phyloP scores from a whole-genome alignment of 1,284 basidiomycete genomes.

The Rhodotorula sp. region DNA sequence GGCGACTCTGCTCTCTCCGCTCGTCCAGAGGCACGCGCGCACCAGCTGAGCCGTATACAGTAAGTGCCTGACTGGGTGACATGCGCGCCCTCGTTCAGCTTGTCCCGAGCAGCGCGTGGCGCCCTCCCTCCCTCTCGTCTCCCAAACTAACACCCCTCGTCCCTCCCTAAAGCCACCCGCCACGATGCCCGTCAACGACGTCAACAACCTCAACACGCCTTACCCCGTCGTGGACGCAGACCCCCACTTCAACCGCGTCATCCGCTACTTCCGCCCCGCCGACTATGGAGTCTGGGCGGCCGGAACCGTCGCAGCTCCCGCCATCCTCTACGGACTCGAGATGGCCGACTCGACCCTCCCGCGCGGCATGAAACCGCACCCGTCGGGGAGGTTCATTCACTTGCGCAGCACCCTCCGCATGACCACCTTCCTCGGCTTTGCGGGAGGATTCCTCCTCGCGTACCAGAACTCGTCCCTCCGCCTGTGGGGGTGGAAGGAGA shows the following conservation, averaged over 20 bases:
- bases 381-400: background rate
- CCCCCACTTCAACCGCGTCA: conserved; percentile 83
- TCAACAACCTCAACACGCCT: conserved; percentile 37
- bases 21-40: too few relatives aligned
- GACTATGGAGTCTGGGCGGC: conserved; percentile 86
- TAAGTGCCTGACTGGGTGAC: too few relatives aligned
- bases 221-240: conserved; percentile 55
- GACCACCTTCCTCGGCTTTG: conserved; percentile 63
- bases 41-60: too few relatives aligned
- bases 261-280: conserved; percentile 81
- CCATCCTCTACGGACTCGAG: conserved; percentile 68
- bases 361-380: conserved; percentile 9
- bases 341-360: conserved; percentile 50
- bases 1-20: too few relatives aligned
- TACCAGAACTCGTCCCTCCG: conserved; percentile 76
- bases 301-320: conserved; percentile 74
- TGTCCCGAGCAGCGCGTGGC: background rate
- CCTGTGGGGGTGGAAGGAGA: conserved; percentile 96
- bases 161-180: background rate
- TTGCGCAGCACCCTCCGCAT: conserved; percentile 51
- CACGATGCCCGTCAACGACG: conserved; percentile 13
- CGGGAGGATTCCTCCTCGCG: conserved; percentile 87
- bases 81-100: too few relatives aligned
- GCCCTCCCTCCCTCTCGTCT: background rate
- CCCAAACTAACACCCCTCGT: background rate